These are phyloP conservation scores for Fusarium agapanthi DNA, from an alignment of 2,329 filamentous ascomycete genomes.

Conservation along the genomic window DNA sequence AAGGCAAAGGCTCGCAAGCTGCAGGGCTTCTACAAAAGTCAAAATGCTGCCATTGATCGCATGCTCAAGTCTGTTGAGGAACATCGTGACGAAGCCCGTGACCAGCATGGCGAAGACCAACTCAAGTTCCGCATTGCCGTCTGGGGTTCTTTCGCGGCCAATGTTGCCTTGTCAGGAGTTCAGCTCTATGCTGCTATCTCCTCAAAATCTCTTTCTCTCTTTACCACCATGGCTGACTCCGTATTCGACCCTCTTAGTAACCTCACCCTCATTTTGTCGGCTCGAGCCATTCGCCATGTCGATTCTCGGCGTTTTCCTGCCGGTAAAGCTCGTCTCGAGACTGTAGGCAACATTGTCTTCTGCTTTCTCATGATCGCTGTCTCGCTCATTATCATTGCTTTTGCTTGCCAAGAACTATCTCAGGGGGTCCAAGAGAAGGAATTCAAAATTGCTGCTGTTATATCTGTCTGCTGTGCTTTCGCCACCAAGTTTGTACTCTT, in stretches of 20 bases:
- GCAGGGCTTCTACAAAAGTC: slow-evolving; percentile 84
- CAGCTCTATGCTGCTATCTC: slow-evolving; percentile 90
- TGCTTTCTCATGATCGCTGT: slow-evolving; percentile 96
- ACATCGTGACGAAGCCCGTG: slow-evolving; percentile 81
- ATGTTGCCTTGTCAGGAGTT: slow-evolving; percentile 78
- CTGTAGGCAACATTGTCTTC: slow-evolving; percentile 94
- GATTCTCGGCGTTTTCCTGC: slow-evolving; percentile 88
- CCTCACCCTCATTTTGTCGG: slow-evolving; percentile 83
- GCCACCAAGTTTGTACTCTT: slow-evolving; percentile 84
- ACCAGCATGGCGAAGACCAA: slow-evolving; percentile 83
- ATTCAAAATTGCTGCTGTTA: slow-evolving; percentile 84
- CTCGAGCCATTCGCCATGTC: slow-evolving; percentile 87
- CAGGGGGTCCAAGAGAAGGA: slow-evolving; percentile 59
- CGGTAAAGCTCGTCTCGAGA: slow-evolving; percentile 93
- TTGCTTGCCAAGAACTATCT: slow-evolving; percentile 76
- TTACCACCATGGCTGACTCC: slow-evolving; percentile 96
- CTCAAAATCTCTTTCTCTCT: slow-evolving; percentile 91
- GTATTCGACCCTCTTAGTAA: slow-evolving; percentile 94
- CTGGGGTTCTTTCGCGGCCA: slow-evolving; percentile 78
- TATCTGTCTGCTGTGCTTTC: slow-evolving; percentile 87
- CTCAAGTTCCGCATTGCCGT: slow-evolving; percentile 75
- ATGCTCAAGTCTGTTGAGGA: slow-evolving; percentile 93
- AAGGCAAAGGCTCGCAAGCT: slow-evolving; percentile 63
- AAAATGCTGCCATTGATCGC: slow-evolving; percentile 93
- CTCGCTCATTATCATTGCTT: slow-evolving; percentile 90